Evolutionary conservation across 331 rosid species (phyloP).

Genomic region (Malus hybrid): DNA sequence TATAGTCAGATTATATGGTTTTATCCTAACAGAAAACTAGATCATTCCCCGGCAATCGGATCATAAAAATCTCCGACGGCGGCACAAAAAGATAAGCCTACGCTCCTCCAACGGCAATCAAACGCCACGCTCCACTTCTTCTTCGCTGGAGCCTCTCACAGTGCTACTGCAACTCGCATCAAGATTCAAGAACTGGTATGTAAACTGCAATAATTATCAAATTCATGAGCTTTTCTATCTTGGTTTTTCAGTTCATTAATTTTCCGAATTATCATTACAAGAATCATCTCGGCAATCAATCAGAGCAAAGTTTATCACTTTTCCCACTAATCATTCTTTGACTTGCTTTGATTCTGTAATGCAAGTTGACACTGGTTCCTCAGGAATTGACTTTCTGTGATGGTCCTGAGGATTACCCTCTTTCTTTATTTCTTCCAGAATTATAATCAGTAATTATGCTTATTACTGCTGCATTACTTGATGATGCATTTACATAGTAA

Average conservation of each 20-base stretch:
- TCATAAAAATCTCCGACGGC: constrained; percentile 1
- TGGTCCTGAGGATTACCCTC: not conserved
- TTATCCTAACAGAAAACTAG: not conserved
- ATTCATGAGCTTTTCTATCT: not conserved
- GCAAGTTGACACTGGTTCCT: not conserved
- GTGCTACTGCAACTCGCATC: constrained; percentile 5
- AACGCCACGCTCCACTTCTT: not conserved
- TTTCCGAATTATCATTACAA: not conserved
- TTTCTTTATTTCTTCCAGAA: not conserved
- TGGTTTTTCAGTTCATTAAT: not conserved
- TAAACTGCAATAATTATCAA: not conserved
- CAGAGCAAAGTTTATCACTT: not conserved
- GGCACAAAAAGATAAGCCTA: not conserved
- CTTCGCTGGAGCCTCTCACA: not conserved
- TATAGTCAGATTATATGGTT: too few species aligned
- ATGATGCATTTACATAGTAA: not conserved
- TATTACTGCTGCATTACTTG: not conserved
- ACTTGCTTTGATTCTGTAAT: constrained; percentile 1
- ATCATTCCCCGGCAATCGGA: constrained; percentile 15
- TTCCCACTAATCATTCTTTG: not conserved
- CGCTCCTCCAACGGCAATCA: not conserved
- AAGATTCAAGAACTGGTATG: constrained; percentile 2
- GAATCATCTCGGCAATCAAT: not conserved
- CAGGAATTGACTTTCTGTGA: not conserved
- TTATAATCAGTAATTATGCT: not conserved